A percentile compares a stretch with the other conserved stretches of the same genome.
These are phyloP conservation scores for Infundibulicybe gibba DNA, from an alignment of 768 basidiomycete genomes.

Conservation along the genomic window DNA sequence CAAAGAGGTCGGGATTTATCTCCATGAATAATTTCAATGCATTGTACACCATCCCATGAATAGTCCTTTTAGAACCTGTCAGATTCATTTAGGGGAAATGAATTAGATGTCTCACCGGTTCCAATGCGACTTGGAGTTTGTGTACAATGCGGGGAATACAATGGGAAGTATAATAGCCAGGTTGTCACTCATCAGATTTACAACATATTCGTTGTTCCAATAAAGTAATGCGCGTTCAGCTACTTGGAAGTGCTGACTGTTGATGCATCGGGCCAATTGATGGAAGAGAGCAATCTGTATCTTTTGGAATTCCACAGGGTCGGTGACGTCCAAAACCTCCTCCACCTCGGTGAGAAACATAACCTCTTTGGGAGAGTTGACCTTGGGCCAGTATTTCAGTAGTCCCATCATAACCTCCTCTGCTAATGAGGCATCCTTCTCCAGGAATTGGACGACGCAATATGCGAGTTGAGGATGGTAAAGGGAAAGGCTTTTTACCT, in stretches of 20 bases:
- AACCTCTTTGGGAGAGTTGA: conserved; percentile 98
- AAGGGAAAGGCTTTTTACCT: conserved; percentile 94
- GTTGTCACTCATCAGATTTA: conserved; percentile 99
- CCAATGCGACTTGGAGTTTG: conserved; percentile 97
- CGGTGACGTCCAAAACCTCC: conserved; percentile 97
- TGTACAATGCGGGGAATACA: conserved; percentile 94
- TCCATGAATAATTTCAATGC: conserved; percentile 99
- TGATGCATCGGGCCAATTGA: conserved; percentile 95
- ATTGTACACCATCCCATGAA: conserved; percentile 99
- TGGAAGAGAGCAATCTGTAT: conserved; percentile 90
- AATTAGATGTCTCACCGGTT: conserved; percentile 69
- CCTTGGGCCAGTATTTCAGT: conserved; percentile 98
- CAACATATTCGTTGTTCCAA: conserved; percentile 99
- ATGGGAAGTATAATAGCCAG: conserved; percentile 85
- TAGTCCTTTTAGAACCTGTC: conserved; percentile 58
- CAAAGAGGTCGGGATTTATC: conserved; percentile 95
- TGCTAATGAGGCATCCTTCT: conserved; percentile 89
- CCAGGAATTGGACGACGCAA: conserved; percentile 97
- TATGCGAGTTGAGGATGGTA: conserved; percentile 99
- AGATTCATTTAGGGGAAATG: conserved; percentile 6
- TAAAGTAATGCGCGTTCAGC: conserved; percentile 95
- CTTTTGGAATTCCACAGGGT: conserved; percentile 94
- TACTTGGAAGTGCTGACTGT: conserved; percentile 99
- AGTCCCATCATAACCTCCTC: conserved; percentile 96
- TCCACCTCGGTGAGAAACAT: conserved; percentile 99